These are phyloP conservation scores for Aschersonia sp. DNA, from an alignment of 2,329 filamentous ascomycete species.

Conservation along the genomic window DNA sequence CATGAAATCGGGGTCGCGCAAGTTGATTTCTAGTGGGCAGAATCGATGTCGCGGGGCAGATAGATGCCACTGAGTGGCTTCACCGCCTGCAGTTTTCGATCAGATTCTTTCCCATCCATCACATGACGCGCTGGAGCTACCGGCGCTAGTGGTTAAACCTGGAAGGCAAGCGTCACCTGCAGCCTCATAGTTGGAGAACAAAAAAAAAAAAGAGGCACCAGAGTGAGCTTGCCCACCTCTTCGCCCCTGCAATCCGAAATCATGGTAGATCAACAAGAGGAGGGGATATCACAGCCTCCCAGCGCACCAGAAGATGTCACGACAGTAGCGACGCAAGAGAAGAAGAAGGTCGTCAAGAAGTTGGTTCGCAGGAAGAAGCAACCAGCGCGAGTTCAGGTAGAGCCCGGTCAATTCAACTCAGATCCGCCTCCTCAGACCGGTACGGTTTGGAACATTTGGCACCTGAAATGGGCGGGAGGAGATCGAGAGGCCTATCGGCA, in stretches of 20 bases:
- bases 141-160: too few relatives aligned
- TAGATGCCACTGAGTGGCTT: neutral
- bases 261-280: constrained; percentile 19
- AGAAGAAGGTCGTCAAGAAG: constrained; percentile 62
- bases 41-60: neutral
- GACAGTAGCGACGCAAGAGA: constrained; percentile 20
- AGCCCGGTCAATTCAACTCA: constrained; percentile 66
- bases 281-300: constrained; percentile 6
- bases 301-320: constrained; percentile 10
- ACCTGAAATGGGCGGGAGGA: constrained; percentile 96
- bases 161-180: too few relatives aligned
- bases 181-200: too few relatives aligned
- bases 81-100: neutral
- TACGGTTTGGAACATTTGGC: constrained; percentile 82
- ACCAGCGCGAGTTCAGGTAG: constrained; percentile 82
- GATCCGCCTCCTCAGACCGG: constrained; percentile 87
- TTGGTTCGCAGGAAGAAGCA: constrained; percentile 83
- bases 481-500: constrained; percentile 87
- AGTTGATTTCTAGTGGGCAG: neutral
- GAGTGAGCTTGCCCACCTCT: neutral
- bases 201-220: neutral
- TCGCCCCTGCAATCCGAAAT: neutral
- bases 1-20: too few relatives aligned
- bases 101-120: neutral
- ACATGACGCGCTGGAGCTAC: too few relatives aligned